A percentile compares a stretch with the other conserved stretches of the same genome.
phyloP scores from a whole-genome alignment of 2,329 filamentous ascomycete species.

The Chrysoporthe deuterocubensis region DNA sequence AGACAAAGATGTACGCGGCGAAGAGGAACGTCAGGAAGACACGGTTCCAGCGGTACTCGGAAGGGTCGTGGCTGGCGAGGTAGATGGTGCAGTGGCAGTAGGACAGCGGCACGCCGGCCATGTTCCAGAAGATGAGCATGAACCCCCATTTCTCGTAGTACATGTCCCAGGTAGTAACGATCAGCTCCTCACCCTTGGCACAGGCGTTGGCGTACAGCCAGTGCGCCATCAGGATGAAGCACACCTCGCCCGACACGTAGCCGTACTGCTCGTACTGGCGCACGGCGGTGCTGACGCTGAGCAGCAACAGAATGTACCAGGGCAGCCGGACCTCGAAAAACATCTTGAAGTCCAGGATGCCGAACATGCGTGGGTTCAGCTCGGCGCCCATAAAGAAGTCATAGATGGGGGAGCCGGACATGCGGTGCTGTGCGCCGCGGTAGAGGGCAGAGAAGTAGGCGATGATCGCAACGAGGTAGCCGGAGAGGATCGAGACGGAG shows the following conservation, averaged over 20 bases:
- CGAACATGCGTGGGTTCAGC: slow-evolving; percentile 84
- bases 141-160: slow-evolving; percentile 90
- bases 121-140: slow-evolving; percentile 90
- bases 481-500: slow-evolving; percentile 89
- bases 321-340: slow-evolving; percentile 85
- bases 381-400: slow-evolving; percentile 93
- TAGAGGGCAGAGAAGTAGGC: slow-evolving; percentile 85
- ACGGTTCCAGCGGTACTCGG: slow-evolving; percentile 69
- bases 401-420: slow-evolving; percentile 82
- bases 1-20: slow-evolving; percentile 70
- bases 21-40: slow-evolving; percentile 65
- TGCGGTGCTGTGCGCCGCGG: slow-evolving; percentile 85
- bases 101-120: slow-evolving; percentile 78
- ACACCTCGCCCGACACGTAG: slow-evolving; percentile 74
- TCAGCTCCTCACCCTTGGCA: slow-evolving; percentile 81
- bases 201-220: slow-evolving; percentile 84
- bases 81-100: slow-evolving; percentile 87
- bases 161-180: slow-evolving; percentile 84
- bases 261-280: slow-evolving; percentile 79
- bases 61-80: slow-evolving; percentile 74
- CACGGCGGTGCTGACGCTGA: slow-evolving; percentile 69
- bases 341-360: slow-evolving; percentile 89
- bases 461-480: slow-evolving; percentile 79
- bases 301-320: slow-evolving; percentile 81
- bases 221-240: slow-evolving; percentile 77